phyloP scores from a whole-genome alignment of 2,329 filamentous ascomycete genomes.

The Arthrobotrys musiformis region DNA sequence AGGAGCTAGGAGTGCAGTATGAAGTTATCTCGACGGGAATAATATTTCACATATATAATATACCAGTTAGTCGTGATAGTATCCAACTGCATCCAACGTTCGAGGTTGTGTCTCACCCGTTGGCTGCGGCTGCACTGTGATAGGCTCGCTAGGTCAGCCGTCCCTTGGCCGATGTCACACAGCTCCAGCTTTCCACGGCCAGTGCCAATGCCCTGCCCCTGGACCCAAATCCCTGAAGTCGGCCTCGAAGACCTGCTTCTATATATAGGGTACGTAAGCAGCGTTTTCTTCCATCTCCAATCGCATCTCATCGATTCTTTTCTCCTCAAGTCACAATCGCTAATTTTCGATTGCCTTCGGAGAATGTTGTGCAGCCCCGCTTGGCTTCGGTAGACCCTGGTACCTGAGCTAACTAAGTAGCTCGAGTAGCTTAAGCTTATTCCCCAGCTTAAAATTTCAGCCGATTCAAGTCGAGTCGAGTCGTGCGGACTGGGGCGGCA shows the following conservation, averaged over 20 bases:
- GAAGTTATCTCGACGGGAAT: too few species aligned
- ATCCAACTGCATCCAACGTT: background rate
- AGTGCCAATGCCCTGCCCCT: background rate
- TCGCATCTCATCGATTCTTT: background rate
- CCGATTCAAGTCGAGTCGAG: too few species aligned
- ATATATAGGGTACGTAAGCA: slow-evolving; percentile 16
- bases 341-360: background rate
- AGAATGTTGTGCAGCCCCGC: background rate
- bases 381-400: background rate
- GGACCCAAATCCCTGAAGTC: background rate
- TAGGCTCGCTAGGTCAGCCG: slow-evolving; percentile 33
- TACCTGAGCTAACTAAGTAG: too few species aligned
- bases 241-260: background rate
- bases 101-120: background rate
- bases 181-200: background rate
- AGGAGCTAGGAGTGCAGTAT: too few species aligned
- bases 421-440: too few species aligned
- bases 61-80: too few species aligned
- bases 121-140: background rate
- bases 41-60: too few species aligned
- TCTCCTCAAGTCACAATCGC: background rate
- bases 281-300: background rate
- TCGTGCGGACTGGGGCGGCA: background rate
- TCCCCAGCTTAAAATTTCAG: too few species aligned
- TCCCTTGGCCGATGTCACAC: slow-evolving; percentile 44